Evolutionary conservation across 228 moss, liverwort and hornwort species (phyloP), one percentile per base, ranked within the genome.

Genomic region (Sphagnum fallax): DNA sequence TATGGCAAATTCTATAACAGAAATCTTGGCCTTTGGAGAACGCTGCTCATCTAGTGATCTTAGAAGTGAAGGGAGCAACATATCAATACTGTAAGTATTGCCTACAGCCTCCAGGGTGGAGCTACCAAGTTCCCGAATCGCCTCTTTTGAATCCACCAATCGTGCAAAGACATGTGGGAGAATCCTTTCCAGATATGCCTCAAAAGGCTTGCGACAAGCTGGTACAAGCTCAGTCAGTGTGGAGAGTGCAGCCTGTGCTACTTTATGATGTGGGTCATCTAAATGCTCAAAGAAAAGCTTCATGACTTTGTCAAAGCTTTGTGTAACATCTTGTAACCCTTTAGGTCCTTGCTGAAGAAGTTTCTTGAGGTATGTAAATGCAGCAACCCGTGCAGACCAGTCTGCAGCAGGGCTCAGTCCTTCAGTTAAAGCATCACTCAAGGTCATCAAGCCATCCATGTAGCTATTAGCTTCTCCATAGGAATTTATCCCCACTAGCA

Each of bases 231-330:
- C 84, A 0, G 76, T 77, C 47, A 94, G 64, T 32, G 91, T 81
- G 53, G 82, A 62, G 8, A 94, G 77, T 1, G 89, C 87, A 10
- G 86, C 91, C 59, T 94, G 87, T 69, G 89, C 82, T 60, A 94
- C 93, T 78, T 89, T 89, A 67, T 87, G 89, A 66, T 94, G 93
- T 5, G 93, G 87, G 71, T 94, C 87, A 59, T 94, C 89, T 49
- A 94, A 76, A 71, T 89, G 93, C 48, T 76, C 78, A 59, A 78
- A 80, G 15, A 94, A 88, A 2, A 94, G 84, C 6, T 81, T 87
- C 93, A 91, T 94, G 4, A 91, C 82, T 58, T 67, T 48, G 1
- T 74, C 89, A 72, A 91, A 91, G 63, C 76, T 89, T 13, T 89
- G 91, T 4, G 74, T 75, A 13, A 94, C 87, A 50, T 94, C 91